These are phyloP conservation scores for Xylaria sp. DNA, from an alignment of 2,329 filamentous ascomycete genomes.

Conservation along the genomic window DNA sequence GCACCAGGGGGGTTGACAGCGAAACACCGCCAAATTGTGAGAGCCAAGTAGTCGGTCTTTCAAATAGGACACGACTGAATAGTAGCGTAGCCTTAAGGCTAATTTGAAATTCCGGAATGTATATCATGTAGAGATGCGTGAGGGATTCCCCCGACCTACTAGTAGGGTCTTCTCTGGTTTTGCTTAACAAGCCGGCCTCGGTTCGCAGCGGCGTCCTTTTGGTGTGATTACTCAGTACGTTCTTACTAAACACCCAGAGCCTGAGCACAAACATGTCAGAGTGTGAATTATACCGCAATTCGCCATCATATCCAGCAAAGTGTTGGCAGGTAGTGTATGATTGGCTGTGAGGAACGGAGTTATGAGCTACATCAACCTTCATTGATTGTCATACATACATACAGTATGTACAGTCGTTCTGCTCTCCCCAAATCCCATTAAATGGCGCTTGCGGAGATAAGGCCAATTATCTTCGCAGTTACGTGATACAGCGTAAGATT, in stretches of 20 bases:
- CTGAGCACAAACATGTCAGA: neutral
- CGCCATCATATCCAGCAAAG: neutral
- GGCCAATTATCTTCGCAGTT: neutral
- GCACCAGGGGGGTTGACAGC: constrained; percentile 7
- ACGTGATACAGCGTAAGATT: neutral
- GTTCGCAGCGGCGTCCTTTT: neutral
- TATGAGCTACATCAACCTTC: too few relatives aligned
- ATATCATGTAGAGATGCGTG: constrained; percentile 8
- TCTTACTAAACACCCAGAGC: constrained; percentile 8
- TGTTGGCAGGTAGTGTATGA: too few relatives aligned
- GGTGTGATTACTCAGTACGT: neutral
- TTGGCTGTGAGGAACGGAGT: too few relatives aligned
- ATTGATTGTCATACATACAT: too few relatives aligned
- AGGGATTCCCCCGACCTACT: neutral
- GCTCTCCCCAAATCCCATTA: constrained; percentile 5
- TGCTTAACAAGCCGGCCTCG: constrained; percentile 20
- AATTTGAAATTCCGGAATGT: constrained; percentile 21
- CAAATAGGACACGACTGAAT: constrained; percentile 13
- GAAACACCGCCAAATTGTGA: neutral
- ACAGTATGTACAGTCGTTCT: neutral
- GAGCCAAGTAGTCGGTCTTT: neutral
- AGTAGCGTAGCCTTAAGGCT: constrained; percentile 3
- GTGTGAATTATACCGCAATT: neutral
- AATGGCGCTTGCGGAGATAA: constrained; percentile 25
- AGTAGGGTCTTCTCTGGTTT: neutral